These are phyloP conservation scores for Prunus yedoensis DNA, from an alignment of 331 rosid species.

Conservation along the genomic window DNA sequence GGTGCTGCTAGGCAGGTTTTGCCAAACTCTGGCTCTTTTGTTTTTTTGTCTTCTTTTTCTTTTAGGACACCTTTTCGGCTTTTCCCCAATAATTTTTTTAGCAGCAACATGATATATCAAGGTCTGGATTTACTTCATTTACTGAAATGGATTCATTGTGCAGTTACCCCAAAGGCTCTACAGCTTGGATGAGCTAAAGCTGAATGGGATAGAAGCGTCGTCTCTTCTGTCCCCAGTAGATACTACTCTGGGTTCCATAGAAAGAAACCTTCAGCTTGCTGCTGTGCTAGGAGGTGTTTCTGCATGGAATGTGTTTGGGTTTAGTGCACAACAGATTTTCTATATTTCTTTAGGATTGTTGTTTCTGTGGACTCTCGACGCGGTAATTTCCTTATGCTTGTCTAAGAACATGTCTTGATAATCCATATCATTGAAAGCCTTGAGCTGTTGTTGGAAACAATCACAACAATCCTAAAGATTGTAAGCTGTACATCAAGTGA, in stretches of 20 bases:
- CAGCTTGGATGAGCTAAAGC: constrained; percentile 87
- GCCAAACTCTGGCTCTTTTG: background rate
- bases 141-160: constrained; percentile 13
- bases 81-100: background rate
- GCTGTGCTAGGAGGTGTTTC: constrained; percentile 60
- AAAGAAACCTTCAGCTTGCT: constrained; percentile 73
- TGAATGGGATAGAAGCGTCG: constrained; percentile 77
- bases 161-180: constrained; percentile 95
- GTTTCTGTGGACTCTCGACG: constrained; percentile 76
- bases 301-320: constrained; percentile 58
- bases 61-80: too few relatives aligned
- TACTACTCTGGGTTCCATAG: constrained; percentile 78
- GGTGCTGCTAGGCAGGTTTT: constrained; percentile 87
- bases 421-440: too few relatives aligned
- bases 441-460: too few relatives aligned
- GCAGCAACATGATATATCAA: background rate
- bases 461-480: too few relatives aligned
- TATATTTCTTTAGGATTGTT: constrained; percentile 57
- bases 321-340: constrained; percentile 57
- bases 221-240: constrained; percentile 85
- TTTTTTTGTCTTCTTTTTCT: background rate
- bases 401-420: background rate
- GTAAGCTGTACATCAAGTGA: too few relatives aligned
- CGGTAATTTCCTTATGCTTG: constrained; percentile 37
- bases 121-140: background rate